A percentile compares a stretch with the other conserved stretches of the same genome.
Evolutionary conservation across 2,329 filamentous ascomycete genomes (phyloP).

Genomic region (Paramyrothecium roridum): DNA sequence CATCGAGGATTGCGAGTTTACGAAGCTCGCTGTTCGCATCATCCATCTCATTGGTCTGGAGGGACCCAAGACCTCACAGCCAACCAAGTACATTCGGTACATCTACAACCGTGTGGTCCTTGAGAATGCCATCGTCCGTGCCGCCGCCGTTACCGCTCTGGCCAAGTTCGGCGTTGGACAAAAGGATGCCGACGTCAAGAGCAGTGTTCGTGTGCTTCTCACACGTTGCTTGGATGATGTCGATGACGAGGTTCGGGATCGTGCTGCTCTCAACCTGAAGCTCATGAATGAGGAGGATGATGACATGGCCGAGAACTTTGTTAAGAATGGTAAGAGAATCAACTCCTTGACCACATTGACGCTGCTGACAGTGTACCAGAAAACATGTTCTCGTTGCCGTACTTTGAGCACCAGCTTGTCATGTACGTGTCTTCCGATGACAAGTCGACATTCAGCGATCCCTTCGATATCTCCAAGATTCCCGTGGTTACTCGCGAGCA

Average conservation of each 20-base stretch:
- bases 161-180: slow-evolving; percentile 97
- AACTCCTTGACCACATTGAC: no score
- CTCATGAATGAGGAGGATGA: slow-evolving; percentile 93
- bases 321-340: slow-evolving; percentile 72
- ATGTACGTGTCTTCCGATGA: slow-evolving; percentile 95
- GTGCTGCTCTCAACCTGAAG: slow-evolving; percentile 86
- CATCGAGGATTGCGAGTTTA: slow-evolving; percentile 99
- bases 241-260: slow-evolving; percentile 95
- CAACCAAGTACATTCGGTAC: slow-evolving; percentile 98
- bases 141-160: slow-evolving; percentile 90
- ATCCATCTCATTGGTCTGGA: slow-evolving; percentile 91
- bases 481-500: slow-evolving; percentile 94
- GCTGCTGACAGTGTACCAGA: slow-evolving; percentile 50
- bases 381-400: slow-evolving; percentile 90
- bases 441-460: slow-evolving; percentile 75
- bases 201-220: slow-evolving; percentile 87
- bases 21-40: slow-evolving; percentile 93
- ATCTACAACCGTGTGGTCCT: slow-evolving; percentile 98
- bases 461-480: slow-evolving; percentile 89
- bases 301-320: slow-evolving; percentile 79
- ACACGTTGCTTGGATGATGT: slow-evolving; percentile 94
- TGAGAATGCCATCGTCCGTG: slow-evolving; percentile 93
- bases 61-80: slow-evolving; percentile 90
- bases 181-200: slow-evolving; percentile 94
- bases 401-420: slow-evolving; percentile 94